Evolutionary conservation across 345 rosid genomes (phyloP), one percentile per base, ranked within the genome.

Genomic region (Ceriops decandra): DNA sequence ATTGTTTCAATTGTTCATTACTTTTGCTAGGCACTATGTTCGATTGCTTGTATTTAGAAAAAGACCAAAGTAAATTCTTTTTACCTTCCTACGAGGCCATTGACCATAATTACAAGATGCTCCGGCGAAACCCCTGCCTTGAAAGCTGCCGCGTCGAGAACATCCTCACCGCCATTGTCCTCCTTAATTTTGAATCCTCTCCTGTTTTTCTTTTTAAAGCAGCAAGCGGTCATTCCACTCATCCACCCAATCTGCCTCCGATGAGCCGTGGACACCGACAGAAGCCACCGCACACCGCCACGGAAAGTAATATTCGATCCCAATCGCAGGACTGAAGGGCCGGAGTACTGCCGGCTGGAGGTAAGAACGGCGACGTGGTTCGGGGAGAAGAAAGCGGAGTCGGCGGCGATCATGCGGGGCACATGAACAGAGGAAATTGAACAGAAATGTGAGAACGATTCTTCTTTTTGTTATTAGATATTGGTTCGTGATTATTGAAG

Each of bases 41-140:
- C 28, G 22, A 4, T 19, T 13, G 16, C 57, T 58, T 42, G 20
- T 1, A 60, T 21, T 19, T 24, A 56, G 31, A 9, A 30, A 24
- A 56, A 22, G 5, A 17, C 15, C 26, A n/a, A 53, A 7, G 27
- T 2, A 1, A 7, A 7, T 33, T 33, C 15, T 13, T 20, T 36
- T 27, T 72, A 91, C 97, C 97, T 91, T 42, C 97, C 97, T 47
- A 84, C 30, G 68, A 91, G 78, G 35, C 97, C 97, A 68, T 89
- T 91, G 62, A 91, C 92, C 97, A 91, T 89, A 75, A 91, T 70
- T 3, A 91, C 92, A 46, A 91, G 87, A 82, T 92, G 98, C 60
- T 84, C 88, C 1, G 91, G 87, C 26, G 76, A 77, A 63, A 62
- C 76, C 13, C 68, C 42, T 1, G 84, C 53, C 31, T 74, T 76